Evolutionary conservation across 208 protist species (phyloP).

Genomic region (Vickermania spadyakhi): DNA sequence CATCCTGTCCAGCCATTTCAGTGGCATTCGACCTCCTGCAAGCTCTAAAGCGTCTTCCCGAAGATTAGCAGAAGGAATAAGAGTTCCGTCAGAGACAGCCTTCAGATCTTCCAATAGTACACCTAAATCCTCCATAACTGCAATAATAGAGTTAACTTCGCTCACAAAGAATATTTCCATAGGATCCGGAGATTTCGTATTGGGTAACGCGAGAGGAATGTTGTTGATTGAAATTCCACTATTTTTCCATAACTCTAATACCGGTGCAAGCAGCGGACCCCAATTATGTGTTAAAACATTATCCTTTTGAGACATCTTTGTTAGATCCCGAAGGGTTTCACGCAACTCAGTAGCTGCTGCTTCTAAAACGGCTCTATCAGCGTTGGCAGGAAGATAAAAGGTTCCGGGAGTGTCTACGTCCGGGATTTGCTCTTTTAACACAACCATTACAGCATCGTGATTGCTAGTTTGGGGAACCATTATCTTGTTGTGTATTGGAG

Average conservation of each 20-base stretch:
- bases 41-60: conserved; percentile 72
- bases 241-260: conserved; percentile 80
- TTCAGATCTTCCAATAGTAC: conserved; percentile 50
- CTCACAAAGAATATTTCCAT: conserved; percentile 90
- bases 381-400: conserved; percentile 91
- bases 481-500: conserved; percentile 37
- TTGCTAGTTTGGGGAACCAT: conserved; percentile 37
- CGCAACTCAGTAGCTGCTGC: conserved; percentile 32
- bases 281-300: conserved; percentile 68
- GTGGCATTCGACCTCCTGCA: conserved; percentile 72
- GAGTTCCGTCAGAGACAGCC: conserved; percentile 71
- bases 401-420: conserved; percentile 67
- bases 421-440: conserved; percentile 44
- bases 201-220: conserved; percentile 1
- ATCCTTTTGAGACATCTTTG: conserved; percentile 4
- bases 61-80: conserved; percentile 66
- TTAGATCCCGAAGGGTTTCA: conserved; percentile 74
- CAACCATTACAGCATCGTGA: conserved; percentile 36
- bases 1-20: conserved; percentile 77
- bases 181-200: conserved; percentile 33
- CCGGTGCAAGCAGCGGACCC: conserved; percentile 64
- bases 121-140: conserved; percentile 57
- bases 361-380: conserved; percentile 88
- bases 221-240: conserved; percentile 18
- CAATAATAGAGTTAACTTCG: conserved; percentile 62